A percentile compares a stretch with the other conserved stretches of the same genome.
phyloP scores from a whole-genome alignment of 164 flowering plant genomes.

The Vitis riparia region DNA sequence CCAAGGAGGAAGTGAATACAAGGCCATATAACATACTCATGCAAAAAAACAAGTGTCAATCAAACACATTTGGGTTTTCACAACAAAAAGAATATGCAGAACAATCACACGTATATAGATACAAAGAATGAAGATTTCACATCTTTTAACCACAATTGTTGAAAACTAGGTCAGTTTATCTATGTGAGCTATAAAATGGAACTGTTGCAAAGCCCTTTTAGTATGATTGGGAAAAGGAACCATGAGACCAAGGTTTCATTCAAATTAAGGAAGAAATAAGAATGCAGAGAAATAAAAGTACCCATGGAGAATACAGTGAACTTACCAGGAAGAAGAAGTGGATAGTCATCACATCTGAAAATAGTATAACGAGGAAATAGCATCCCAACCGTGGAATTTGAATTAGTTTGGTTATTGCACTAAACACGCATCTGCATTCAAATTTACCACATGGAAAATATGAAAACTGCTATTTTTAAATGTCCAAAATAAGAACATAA shows the following conservation, averaged over 20 bases:
- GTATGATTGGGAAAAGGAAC: background rate
- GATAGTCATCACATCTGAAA: conserved; percentile 96
- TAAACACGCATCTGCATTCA: conserved; percentile 81
- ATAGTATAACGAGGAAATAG: conserved; percentile 85
- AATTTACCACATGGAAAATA: background rate
- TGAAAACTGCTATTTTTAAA: background rate
- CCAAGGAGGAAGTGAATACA: too few species aligned
- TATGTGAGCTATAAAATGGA: too few species aligned
- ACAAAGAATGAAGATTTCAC: too few species aligned
- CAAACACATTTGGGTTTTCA: too few species aligned
- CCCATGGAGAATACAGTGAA: conserved; percentile 3
- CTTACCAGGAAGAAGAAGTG: conserved; percentile 99
- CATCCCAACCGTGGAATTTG: conserved; percentile 78
- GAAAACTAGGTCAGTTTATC: too few species aligned
- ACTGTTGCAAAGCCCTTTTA: too few species aligned
- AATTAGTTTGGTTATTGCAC: conserved; percentile 77
- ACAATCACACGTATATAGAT: too few species aligned
- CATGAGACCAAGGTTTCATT: background rate
- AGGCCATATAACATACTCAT: too few species aligned
- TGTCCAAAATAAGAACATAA: background rate
- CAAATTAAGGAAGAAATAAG: background rate
- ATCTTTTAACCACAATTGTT: too few species aligned
- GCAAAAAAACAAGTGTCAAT: too few species aligned
- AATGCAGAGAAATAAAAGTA: too few species aligned
- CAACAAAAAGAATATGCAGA: too few species aligned